A percentile compares a stretch with the other conserved stretches of the same genome.
Conservation (phyloP, 1,284 basidiomycete species). For the Rhizoctonia solani region DNA sequence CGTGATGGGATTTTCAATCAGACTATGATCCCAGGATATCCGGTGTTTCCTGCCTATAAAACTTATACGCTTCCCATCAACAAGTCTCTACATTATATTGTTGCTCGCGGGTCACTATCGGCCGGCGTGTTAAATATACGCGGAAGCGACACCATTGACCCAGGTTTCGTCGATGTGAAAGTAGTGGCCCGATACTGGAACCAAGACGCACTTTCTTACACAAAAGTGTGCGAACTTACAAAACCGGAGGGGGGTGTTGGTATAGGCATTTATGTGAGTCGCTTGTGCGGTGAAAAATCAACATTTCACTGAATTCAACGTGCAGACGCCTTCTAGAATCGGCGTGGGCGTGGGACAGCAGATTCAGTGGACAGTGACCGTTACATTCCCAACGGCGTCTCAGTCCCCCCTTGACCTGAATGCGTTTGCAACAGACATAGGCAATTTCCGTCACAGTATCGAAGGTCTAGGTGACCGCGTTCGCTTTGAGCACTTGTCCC, state of each 20-base stretch:
- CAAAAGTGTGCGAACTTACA: slow-evolving; percentile 23
- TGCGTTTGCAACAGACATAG: slow-evolving; percentile 30
- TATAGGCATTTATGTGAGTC: slow-evolving; percentile 35
- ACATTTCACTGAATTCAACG: background rate
- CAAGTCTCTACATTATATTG: slow-evolving; percentile 10
- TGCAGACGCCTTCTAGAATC: slow-evolving; percentile 16
- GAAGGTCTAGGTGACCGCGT: slow-evolving; percentile 31
- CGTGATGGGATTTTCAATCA: background rate
- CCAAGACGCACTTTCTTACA: slow-evolving; percentile 1
- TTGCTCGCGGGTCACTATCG: slow-evolving; percentile 12
- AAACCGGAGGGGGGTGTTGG: slow-evolving; percentile 35
- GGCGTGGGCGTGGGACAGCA: background rate
- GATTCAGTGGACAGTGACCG: slow-evolving; percentile 28
- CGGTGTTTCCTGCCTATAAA: slow-evolving; percentile 8
- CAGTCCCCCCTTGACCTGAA: slow-evolving; percentile 4
- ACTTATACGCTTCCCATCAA: slow-evolving; percentile 11
- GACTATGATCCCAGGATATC: background rate
- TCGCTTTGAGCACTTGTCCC: slow-evolving; percentile 21
- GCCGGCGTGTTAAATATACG: slow-evolving; percentile 8
- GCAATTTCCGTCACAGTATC: slow-evolving; percentile 33
- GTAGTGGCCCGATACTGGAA: slow-evolving; percentile 1
- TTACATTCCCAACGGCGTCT: slow-evolving; percentile 31
- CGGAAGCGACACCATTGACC: slow-evolving; percentile 5
- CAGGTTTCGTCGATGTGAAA: background rate
- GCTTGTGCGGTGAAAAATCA: background rate